Evolutionary conservation across 2,329 filamentous ascomycete genomes (phyloP), one percentile per base, ranked within the genome.

Genomic region (Aspergillus viridinutans): DNA sequence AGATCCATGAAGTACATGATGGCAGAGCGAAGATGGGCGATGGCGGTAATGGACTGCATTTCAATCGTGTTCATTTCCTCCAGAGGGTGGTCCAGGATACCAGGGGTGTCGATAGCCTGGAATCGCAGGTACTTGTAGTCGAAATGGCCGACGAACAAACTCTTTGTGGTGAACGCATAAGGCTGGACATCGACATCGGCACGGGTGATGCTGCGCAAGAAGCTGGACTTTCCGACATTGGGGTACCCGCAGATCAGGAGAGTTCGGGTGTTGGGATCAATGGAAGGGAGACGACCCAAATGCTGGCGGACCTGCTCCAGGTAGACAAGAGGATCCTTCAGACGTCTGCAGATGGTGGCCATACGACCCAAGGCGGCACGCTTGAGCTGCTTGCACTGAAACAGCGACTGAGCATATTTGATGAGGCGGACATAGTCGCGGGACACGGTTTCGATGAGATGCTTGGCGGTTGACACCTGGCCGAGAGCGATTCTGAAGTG

Each of bases 21-120:
- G 56, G 93, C 93, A 45, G 92, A 95, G 68, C 93, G 86, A 72
- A 99, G 82, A 80, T 99, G 95, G 52, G 94, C 94, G 78, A 99
- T 96, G 10, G 95, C 94, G 20, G 93, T 97, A 66, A 99, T 97
- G 60, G 90, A 90, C 81, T 97, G 94, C 91, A 97, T 97, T 78
- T 99, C 94, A 72, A 99, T 99, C 3, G 94, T 97, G 79, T 97
- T 96, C 94, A 97, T 99, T 80, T 97, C 94, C 78, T 97, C 94
- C 8, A 99, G 85, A 38, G 93, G 92, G 74, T 99, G 94, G 68
- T 99, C 94, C 59, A 99, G 80, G 65, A 99, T 96, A 81, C 94
- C 94, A n/a, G 93, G 93, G 10, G 94, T 99, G 77, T 99, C 94
- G 67, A 99, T 97, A 28, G 92, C 92, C 79, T 92, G 89, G 78